Conservation (phyloP, 768 basidiomycete genomes). For the Sarcomyxa edulis region DNA sequence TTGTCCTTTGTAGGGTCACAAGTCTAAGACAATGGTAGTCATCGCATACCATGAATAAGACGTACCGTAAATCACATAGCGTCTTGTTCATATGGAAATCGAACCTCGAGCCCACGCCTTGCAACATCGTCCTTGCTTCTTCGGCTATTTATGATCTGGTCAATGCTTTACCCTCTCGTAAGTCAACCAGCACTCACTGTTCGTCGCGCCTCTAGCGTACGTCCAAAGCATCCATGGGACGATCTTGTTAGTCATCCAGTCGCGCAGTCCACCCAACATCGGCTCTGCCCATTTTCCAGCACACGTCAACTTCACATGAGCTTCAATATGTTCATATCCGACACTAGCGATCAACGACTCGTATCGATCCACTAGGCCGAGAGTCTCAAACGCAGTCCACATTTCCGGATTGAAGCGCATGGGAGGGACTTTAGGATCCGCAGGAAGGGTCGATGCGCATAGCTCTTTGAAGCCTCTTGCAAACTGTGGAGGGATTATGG, state of each 20-base stretch:
- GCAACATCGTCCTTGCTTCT: constrained; percentile 66
- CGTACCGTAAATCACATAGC: constrained; percentile 78
- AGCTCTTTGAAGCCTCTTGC: constrained; percentile 64
- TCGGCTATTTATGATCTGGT: constrained; percentile 60
- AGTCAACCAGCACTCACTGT: constrained; percentile 45
- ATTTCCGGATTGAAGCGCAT: constrained; percentile 22
- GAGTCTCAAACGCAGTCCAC: constrained; percentile 59
- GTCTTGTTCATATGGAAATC: constrained; percentile 94
- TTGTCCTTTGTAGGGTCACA: constrained; percentile 36
- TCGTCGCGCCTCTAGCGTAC: constrained; percentile 64
- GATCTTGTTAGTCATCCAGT: constrained; percentile 77
- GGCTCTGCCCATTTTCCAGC: constrained; percentile 64
- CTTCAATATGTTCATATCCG: constrained; percentile 83
- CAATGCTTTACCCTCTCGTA: too few species aligned
- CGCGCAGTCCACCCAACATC: constrained; percentile 53
- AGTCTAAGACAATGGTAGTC: not conserved
- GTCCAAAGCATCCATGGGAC: constrained; percentile 84
- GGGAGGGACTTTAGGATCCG: constrained; percentile 11
- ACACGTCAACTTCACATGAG: constrained; percentile 61
- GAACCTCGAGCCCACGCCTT: constrained; percentile 75
- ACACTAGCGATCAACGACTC: constrained; percentile 80
- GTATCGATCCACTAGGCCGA: constrained; percentile 78
- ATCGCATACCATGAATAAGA: not conserved
- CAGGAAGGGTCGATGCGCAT: constrained; percentile 50
- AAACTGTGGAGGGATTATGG: constrained; percentile 64